phyloP scores from a whole-genome alignment of 495 filamentous ascomycete genomes.

The Entonaema liquescens region DNA sequence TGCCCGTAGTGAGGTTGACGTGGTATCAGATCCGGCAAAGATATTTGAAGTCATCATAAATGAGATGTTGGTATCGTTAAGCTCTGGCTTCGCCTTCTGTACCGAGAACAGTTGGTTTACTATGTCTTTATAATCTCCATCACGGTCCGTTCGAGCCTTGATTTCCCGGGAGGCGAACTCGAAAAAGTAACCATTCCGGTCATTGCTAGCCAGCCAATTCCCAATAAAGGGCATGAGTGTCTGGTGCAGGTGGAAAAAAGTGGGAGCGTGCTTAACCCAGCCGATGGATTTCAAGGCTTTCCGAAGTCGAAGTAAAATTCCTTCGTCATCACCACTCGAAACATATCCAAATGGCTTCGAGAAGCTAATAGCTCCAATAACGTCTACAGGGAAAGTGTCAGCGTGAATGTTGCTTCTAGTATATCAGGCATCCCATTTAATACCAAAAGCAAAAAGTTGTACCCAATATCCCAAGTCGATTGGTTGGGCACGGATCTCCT shows the following conservation, averaged over 20 bases:
- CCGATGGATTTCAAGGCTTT: not conserved
- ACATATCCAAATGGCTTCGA: slow-evolving; percentile 23
- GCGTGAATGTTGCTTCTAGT: not conserved
- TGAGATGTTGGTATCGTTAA: not conserved
- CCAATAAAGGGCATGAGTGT: not conserved
- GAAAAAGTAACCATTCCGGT: not conserved
- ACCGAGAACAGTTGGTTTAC: not conserved
- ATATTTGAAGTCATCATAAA: slow-evolving; percentile 2
- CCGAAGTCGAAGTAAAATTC: slow-evolving; percentile 1
- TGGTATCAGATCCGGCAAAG: not conserved
- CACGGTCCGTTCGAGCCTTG: not conserved
- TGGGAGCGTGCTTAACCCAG: not conserved
- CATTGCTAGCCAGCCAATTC: not conserved
- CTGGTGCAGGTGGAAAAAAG: not conserved
- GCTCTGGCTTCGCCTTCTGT: not conserved
- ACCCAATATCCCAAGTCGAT: not conserved
- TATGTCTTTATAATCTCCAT: not conserved
- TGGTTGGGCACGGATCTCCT: not conserved
- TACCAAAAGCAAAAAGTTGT: not conserved
- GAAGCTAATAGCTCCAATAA: slow-evolving; percentile 26
- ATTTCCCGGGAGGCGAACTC: not conserved
- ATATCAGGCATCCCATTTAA: not conserved
- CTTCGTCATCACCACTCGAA: not conserved
- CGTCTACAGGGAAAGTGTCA: slow-evolving; percentile 7
- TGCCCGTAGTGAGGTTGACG: not conserved